These are phyloP conservation scores for Cladobotryum protrusum DNA, from an alignment of 2,329 filamentous ascomycete genomes.

Conservation along the genomic window DNA sequence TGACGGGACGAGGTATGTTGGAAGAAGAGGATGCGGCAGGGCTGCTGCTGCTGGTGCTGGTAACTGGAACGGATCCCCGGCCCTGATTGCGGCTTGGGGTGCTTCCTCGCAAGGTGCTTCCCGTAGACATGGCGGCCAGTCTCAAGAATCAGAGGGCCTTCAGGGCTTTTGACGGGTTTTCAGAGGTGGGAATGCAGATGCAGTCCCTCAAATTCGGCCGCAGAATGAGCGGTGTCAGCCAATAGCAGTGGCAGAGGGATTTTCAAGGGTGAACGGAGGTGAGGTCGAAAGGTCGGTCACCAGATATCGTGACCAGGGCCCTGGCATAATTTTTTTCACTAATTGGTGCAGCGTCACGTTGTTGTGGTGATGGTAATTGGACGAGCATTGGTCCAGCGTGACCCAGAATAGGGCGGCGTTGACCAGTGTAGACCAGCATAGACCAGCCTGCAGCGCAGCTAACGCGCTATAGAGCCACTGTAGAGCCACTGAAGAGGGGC, in stretches of 20 bases:
- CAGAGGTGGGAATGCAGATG: constrained; percentile 3
- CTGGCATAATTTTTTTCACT: constrained; percentile 8
- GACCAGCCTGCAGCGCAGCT: too few relatives aligned
- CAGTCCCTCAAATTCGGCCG: constrained; percentile 6
- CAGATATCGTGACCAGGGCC: constrained; percentile 9
- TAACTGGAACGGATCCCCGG: constrained; percentile 54
- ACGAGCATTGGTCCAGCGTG: not conserved
- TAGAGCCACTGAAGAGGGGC: too few relatives aligned
- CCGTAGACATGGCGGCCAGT: constrained; percentile 31
- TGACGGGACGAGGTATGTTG: constrained; percentile 65
- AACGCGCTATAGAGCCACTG: too few relatives aligned
- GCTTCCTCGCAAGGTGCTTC: constrained; percentile 57
- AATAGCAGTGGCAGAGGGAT: constrained; percentile 13
- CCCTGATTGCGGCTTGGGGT: constrained; percentile 58
- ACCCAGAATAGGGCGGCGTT: too few relatives aligned
- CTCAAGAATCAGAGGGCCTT: constrained; percentile 1
- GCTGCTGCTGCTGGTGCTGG: constrained; percentile 49
- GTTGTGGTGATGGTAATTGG: constrained; percentile 9
- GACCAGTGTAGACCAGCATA: too few relatives aligned
- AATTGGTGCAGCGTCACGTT: constrained; percentile 6
- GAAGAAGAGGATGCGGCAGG: constrained; percentile 36
- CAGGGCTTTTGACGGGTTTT: constrained; percentile 2
- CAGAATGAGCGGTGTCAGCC: constrained; percentile 9
- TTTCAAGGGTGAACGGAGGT: constrained; percentile 12
- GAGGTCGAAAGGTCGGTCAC: constrained; percentile 12